Conservation (phyloP, 441 rosid species). For the Populus hybrid region DNA sequence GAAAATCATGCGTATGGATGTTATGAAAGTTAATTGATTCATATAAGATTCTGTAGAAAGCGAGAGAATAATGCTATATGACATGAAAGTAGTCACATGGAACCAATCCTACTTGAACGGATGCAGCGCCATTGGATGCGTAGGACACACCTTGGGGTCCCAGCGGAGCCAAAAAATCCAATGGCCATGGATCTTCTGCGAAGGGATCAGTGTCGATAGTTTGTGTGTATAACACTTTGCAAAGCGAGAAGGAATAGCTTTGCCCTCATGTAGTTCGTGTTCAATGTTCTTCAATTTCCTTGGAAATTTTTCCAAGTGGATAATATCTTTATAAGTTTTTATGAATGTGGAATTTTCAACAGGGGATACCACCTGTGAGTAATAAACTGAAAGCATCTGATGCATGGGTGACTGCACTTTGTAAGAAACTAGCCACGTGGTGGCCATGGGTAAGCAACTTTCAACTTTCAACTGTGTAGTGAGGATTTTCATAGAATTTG, state of each 20-base stretch:
- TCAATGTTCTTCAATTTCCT: too few relatives aligned
- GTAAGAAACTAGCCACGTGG: constrained; percentile 69
- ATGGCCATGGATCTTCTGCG: not conserved
- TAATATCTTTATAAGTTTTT: not conserved
- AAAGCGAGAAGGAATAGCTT: not conserved
- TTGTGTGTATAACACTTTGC: not conserved
- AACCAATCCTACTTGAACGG: not conserved
- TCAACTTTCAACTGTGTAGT: not conserved
- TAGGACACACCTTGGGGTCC: not conserved
- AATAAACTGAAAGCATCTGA: constrained; percentile 47
- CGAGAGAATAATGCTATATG: not conserved
- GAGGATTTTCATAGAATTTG: not conserved
- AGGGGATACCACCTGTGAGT: constrained; percentile 78
- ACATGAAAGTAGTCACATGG: not conserved
- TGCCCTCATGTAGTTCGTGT: not conserved
- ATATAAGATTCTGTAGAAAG: not conserved
- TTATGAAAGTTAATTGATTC: not conserved
- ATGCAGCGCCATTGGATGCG: not conserved
- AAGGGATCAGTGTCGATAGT: not conserved
- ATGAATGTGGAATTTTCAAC: constrained; percentile 7
- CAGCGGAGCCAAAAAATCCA: not conserved
- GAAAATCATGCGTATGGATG: not conserved
- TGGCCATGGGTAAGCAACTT: constrained; percentile 72
- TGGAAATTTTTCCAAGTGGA: not conserved
- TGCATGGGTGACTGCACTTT: constrained; percentile 73